Evolutionary conservation across 2,329 filamentous ascomycete genomes (phyloP), one percentile per base, ranked within the genome.

Genomic region (Rosellinia necatrix): DNA sequence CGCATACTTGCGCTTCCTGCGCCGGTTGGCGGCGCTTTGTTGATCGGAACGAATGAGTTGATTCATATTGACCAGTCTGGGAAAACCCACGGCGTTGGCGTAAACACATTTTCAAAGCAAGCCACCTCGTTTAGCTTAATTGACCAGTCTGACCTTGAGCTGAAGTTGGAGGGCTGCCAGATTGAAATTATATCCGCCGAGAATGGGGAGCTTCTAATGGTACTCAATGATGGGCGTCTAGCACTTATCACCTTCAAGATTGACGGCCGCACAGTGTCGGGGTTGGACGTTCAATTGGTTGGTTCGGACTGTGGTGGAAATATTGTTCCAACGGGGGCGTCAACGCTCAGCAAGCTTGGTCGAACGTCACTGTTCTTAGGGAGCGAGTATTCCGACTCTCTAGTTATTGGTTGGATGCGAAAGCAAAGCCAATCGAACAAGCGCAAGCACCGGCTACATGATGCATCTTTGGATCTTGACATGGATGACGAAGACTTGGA

Each of bases 11-110:
- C 94, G 6, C 76, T 99, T 3, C 91, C 92, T 4, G 81, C 89
- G 5, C 93, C 93, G 1, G 87, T 97, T 35, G 94, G 94, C 21
- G 94, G 94, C 38, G 90, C 92, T 32, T 77, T 99, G 13, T 81
- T 99, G 13, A 77, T 97, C 17, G 96, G 94, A 24, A 81, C 83
- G 43, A 97, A 99, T 70, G 92, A 97, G 70, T 75, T 99, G 59
- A 90, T 99, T 58, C 94, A 99, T 71, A 86, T 99, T 62, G 93
- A 97, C 69, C 94, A 99, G 78, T 91, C 91, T 9, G 94, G 94
- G 25, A 97, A 96, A 72, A 84, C 92, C 10, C 96, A 91, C 67
- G 93, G 92, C 2, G 89, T 97, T 56, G 93, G 89, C 3, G 90
- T 99, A 61, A 99, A 99, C 68, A 84, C 91, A 29, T 96, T 96